phyloP scores from a whole-genome alignment of 345 rosid species.

The Mallotus nudiflorus region DNA sequence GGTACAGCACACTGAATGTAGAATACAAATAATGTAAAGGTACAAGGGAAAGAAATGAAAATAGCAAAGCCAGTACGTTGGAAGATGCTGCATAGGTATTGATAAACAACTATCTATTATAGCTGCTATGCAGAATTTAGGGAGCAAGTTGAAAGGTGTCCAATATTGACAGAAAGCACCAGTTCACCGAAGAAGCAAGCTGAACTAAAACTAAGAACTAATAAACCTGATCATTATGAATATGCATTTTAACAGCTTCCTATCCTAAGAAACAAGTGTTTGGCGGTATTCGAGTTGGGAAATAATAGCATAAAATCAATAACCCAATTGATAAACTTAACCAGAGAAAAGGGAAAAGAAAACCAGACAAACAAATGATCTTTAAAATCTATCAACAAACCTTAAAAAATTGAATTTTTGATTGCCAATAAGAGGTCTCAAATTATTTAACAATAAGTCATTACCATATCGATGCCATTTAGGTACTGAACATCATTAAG shows the following conservation, averaged over 20 bases:
- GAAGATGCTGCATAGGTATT: neutral
- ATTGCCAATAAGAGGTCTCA: neutral
- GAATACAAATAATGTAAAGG: neutral
- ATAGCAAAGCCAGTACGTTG: neutral
- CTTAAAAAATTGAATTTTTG: neutral
- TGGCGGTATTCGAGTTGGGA: too few species aligned
- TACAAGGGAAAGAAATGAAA: too few species aligned
- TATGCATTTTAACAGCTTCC: neutral
- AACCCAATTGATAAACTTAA: neutral
- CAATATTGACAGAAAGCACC: neutral
- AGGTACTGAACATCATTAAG: neutral
- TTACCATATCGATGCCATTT: neutral
- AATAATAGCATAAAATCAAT: neutral
- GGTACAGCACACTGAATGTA: neutral
- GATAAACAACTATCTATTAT: neutral
- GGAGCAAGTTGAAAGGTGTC: neutral
- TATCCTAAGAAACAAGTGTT: neutral
- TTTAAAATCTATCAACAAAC: neutral
- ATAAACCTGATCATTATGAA: neutral
- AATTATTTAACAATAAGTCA: neutral
- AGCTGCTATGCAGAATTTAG: neutral
- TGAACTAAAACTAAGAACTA: neutral
- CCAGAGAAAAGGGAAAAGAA: neutral
- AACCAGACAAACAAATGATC: neutral
- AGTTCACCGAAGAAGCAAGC: neutral